Evolutionary conservation across 345 rosid species (phyloP).

Genomic region (Carallia pectinifolia): DNA sequence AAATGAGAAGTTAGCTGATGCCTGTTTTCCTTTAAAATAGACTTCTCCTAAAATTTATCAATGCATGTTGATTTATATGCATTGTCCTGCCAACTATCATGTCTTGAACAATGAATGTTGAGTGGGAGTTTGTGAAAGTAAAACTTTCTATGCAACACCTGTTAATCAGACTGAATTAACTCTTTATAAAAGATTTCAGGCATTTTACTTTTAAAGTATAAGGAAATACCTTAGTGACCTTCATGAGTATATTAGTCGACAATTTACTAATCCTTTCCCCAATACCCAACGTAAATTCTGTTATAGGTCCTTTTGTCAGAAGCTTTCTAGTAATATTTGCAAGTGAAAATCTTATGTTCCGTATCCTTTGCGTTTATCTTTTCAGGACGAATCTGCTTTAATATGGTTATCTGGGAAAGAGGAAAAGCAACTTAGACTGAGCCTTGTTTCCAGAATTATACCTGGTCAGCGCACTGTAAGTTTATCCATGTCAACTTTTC

Average conservation of each 20-base stretch:
- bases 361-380: slow-evolving; percentile 1
- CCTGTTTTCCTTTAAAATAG: not conserved
- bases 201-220: too few species aligned
- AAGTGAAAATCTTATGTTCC: not conserved
- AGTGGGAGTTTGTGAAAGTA: too few species aligned
- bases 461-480: slow-evolving; percentile 19
- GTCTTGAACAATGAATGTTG: too few species aligned
- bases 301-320: not conserved
- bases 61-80: not conserved
- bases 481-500: slow-evolving; percentile 5
- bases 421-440: slow-evolving; percentile 27
- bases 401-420: slow-evolving; percentile 31
- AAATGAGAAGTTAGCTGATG: not conserved
- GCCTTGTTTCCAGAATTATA: slow-evolving; percentile 18
- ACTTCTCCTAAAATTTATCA: not conserved
- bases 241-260: too few species aligned
- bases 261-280: too few species aligned
- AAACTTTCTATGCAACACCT: too few species aligned
- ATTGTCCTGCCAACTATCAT: not conserved
- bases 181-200: too few species aligned
- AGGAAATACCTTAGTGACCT: too few species aligned
- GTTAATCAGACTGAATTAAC: too few species aligned
- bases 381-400: slow-evolving; percentile 31
- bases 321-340: not conserved
- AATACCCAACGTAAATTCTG: not conserved